phyloP scores from a whole-genome alignment of 1,139 yeast genomes.

The Taphrina pruni region DNA sequence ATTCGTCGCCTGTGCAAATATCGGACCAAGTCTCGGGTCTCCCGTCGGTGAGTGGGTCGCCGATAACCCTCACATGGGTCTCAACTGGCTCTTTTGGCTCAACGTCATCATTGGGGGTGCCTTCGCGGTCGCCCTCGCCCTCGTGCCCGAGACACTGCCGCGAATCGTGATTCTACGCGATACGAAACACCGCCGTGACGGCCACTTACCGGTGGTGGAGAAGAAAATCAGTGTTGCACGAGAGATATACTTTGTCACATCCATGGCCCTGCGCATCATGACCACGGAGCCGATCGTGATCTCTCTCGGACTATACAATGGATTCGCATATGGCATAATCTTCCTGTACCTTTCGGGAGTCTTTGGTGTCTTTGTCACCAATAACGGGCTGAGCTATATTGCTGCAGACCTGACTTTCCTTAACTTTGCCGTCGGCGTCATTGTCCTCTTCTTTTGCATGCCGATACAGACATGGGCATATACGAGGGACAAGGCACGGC shows the following conservation, averaged over 20 bases:
- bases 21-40: constrained; percentile 70
- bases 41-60: constrained; percentile 64
- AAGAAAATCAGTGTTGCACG: constrained; percentile 16
- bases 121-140: constrained; percentile 56
- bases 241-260: constrained; percentile 32
- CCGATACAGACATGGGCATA: constrained; percentile 48
- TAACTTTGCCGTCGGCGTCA: constrained; percentile 41
- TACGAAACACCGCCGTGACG: not conserved
- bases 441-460: constrained; percentile 33
- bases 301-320: constrained; percentile 81
- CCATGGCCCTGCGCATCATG: constrained; percentile 64
- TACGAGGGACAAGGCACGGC: constrained; percentile 25
- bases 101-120: constrained; percentile 62
- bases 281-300: constrained; percentile 82
- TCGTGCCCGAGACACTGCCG: constrained; percentile 43
- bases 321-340: constrained; percentile 82
- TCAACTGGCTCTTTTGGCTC: constrained; percentile 71
- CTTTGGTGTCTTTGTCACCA: constrained; percentile 38
- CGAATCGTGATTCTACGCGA: constrained; percentile 26
- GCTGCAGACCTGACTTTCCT: constrained; percentile 40
- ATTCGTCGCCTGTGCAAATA: constrained; percentile 64
- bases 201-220: not conserved
- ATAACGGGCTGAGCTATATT: constrained; percentile 38
- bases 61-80: constrained; percentile 51
- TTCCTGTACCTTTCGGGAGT: constrained; percentile 49